Base-by-base conservation (phyloP, 805 yeast species). In the Grigorovia transvaalensis region DNA sequence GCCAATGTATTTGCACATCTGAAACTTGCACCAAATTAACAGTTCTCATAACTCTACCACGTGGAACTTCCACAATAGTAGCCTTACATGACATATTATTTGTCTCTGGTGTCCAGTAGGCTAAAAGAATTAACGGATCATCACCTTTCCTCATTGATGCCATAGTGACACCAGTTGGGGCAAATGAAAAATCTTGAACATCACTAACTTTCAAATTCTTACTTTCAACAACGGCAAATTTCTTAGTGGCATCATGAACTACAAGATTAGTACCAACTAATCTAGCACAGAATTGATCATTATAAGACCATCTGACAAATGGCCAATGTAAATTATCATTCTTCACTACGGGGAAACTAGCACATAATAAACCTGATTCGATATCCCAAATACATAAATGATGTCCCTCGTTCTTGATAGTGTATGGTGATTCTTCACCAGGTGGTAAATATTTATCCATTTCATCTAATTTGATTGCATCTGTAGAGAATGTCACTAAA, bases 21-120 rank as follows among this genome's bases (percentile, higher is more conserved):
- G 88, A 79, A 49, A 93, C 99, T 73, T 93, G 96, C 77, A 93
- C 89, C 71, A 93, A 76, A 71, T 91, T 90, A 60, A 91, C 84
- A 54, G 96, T 86, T 78, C 97, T 86, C 55, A 93, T 70, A 47
- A 89, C 82, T 68, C 81, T 77, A 68, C 84, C 86, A 29, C 88
- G 76, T 54, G 96, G 95, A 51, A 90, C 79, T 63, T 87, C 88
- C 82, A 93, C 84, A 56, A 93, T 72, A 23, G 95, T 80, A 53
- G 91, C 98, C 69, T 95, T 85, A 30, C 99, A 97, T 46, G 96
- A 85, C 74, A 90, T 96, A 71, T 93, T 91, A 56, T 77, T 70
- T 50, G 82, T 73, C 74, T 93, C 99, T 51, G 99, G 99, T 47
- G 96, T 89, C 99, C 99, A 93, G 74, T 84, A 93, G 35, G 95